Conservation (phyloP, 2,329 filamentous ascomycete genomes). For the Alternaria ventricosa region DNA sequence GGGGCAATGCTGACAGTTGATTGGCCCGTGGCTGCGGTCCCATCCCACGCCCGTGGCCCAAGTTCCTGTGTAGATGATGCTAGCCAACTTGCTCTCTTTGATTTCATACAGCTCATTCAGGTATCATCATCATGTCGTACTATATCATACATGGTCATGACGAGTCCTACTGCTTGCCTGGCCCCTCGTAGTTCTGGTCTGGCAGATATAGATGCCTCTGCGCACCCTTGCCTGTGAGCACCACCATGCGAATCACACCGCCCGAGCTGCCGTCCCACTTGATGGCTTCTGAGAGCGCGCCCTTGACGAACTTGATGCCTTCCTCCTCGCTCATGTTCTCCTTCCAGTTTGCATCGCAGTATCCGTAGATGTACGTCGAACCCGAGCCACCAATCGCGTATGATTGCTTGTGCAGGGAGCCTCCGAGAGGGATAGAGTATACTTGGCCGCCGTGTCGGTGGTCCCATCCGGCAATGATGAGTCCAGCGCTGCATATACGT, state of each 20-base stretch:
- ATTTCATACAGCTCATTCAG: constrained; percentile 8
- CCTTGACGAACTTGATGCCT: constrained; percentile 91
- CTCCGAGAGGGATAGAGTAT: constrained; percentile 94
- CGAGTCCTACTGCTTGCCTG: constrained; percentile 58
- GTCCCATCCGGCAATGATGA: constrained; percentile 99
- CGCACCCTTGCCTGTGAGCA: constrained; percentile 87
- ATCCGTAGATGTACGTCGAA: constrained; percentile 99
- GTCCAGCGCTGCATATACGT: constrained; percentile 72
- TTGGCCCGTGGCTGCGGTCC: constrained; percentile 9
- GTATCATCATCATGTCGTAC: constrained; percentile 19
- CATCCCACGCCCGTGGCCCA: constrained; percentile 15
- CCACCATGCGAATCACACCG: constrained; percentile 97
- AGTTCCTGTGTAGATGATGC: constrained; percentile 5
- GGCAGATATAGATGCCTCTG: constrained; percentile 95
- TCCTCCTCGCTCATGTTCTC: constrained; percentile 94
- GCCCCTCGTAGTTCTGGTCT: constrained; percentile 81
- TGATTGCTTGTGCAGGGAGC: constrained; percentile 94
- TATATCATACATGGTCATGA: constrained; percentile 15
- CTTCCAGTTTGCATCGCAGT: constrained; percentile 95
- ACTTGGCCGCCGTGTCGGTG: constrained; percentile 94
- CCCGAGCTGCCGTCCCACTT: constrained; percentile 99
- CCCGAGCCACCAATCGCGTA: constrained; percentile 97
- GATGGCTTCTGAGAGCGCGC: constrained; percentile 89
- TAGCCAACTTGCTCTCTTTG: constrained; percentile 1
- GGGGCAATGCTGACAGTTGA: constrained; percentile 9